These are phyloP conservation scores for Ceratorhiza oryzae-sativae DNA, from an alignment of 1,284 basidiomycete species.

Conservation along the genomic window DNA sequence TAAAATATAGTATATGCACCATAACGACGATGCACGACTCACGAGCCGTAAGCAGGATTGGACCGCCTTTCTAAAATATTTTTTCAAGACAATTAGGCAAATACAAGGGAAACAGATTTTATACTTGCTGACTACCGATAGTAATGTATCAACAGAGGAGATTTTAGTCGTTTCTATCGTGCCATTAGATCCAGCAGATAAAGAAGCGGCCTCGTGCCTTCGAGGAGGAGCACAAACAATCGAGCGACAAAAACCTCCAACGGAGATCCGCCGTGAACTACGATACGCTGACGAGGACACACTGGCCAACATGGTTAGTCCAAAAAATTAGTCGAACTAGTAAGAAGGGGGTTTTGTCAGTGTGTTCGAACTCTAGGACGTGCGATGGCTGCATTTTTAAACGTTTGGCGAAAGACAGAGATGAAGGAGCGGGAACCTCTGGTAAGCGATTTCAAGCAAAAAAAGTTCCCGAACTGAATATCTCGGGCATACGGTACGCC, in stretches of 20 bases:
- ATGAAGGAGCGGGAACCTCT: too few relatives aligned
- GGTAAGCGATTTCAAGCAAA: too few relatives aligned
- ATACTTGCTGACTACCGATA: slow-evolving; percentile 34
- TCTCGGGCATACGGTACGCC: too few relatives aligned
- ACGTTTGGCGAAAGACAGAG: too few relatives aligned
- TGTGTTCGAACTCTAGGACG: too few relatives aligned
- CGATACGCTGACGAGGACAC: neutral
- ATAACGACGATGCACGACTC: slow-evolving; percentile 42
- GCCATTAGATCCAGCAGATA: neutral
- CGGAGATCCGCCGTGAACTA: neutral
- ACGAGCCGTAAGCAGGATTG: slow-evolving; percentile 65
- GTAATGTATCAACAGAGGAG: slow-evolving; percentile 18
- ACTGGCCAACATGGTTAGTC: neutral
- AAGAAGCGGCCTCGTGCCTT: neutral
- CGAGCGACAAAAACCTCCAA: neutral
- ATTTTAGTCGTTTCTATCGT: slow-evolving; percentile 23
- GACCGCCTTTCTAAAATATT: slow-evolving; percentile 54
- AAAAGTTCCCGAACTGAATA: too few relatives aligned
- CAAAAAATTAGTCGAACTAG: neutral
- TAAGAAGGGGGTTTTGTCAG: neutral
- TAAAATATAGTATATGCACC: slow-evolving; percentile 48
- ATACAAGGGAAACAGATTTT: too few relatives aligned
- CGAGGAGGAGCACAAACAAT: slow-evolving; percentile 9
- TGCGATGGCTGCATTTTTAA: too few relatives aligned
- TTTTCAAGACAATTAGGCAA: too few relatives aligned